A percentile compares a stretch with the other conserved stretches of the same genome.
phyloP scores from a whole-genome alignment of 306 rosid species.

The Psophocarpus tetragonolobus region DNA sequence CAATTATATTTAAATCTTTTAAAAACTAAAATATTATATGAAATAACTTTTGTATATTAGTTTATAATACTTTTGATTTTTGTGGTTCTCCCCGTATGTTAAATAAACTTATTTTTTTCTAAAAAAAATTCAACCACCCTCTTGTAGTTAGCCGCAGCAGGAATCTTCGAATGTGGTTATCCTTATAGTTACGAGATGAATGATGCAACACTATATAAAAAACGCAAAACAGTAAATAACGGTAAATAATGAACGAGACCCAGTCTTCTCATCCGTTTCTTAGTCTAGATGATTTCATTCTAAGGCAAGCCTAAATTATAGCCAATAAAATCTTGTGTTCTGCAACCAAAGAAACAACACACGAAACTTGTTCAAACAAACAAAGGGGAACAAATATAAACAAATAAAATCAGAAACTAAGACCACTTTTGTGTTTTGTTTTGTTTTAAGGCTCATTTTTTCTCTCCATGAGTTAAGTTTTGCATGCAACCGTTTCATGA shows the following conservation, averaged over 20 bases:
- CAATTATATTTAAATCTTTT: no score
- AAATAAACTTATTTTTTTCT: background rate
- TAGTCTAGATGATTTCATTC: constrained; percentile 29
- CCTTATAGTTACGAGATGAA: background rate
- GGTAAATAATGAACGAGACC: constrained; percentile 40
- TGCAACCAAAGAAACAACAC: background rate
- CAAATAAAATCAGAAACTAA: background rate
- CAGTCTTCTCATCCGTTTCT: constrained; percentile 28
- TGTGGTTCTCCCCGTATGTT: no score
- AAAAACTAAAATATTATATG: no score
- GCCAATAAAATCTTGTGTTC: constrained; percentile 33
- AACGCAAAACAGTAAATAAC: constrained; percentile 6
- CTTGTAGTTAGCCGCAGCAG: background rate
- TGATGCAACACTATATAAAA: no score
- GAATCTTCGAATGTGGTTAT: background rate
- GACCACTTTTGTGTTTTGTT: constrained; percentile 9
- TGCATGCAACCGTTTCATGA: background rate
- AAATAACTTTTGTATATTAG: no score
- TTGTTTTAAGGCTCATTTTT: background rate
- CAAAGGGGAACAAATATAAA: background rate
- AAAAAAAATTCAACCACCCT: background rate
- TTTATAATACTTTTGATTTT: no score
- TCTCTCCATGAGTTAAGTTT: background rate
- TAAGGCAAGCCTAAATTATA: constrained; percentile 54
- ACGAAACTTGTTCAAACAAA: background rate